phyloP scores from a whole-genome alignment of 352 stramenopile species.

The Phytopythium helicoides region DNA sequence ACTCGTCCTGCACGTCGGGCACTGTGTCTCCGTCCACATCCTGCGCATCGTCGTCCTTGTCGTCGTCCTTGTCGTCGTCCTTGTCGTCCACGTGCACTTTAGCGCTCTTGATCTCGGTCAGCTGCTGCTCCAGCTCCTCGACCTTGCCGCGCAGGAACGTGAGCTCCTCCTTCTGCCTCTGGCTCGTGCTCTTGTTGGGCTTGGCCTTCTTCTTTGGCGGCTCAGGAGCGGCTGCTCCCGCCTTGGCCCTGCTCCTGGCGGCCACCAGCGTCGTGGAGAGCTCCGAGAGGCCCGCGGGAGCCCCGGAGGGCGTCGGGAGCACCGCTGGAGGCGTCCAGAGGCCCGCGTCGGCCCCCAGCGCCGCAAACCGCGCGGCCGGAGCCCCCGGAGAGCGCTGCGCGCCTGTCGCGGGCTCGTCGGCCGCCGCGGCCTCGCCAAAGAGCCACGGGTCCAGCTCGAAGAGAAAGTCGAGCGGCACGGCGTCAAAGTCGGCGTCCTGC shows the following conservation, averaged over 20 bases:
- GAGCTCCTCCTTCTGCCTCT: slow-evolving; percentile 37
- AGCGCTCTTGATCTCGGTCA: slow-evolving; percentile 13
- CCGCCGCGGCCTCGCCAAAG: slow-evolving; percentile 1
- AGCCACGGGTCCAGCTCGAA: slow-evolving; percentile 31
- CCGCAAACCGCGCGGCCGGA: neutral
- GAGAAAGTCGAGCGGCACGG: slow-evolving; percentile 22
- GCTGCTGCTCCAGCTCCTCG: slow-evolving; percentile 18
- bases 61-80: neutral
- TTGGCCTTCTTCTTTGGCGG: slow-evolving; percentile 26
- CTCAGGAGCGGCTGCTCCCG: no score
- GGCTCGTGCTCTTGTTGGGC: slow-evolving; percentile 33
- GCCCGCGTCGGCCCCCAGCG: no score
- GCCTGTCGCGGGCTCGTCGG: slow-evolving; percentile 3
- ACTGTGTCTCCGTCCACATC: slow-evolving; percentile 3
- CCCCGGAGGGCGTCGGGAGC: no score
- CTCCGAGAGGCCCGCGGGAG: no score
- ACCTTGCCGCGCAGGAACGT: slow-evolving; percentile 24
- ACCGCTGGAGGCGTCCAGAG: no score
- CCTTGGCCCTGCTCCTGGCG: no score
- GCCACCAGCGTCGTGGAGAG: no score
- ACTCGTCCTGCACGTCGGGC: slow-evolving; percentile 3
- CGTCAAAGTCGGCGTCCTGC: slow-evolving; percentile 3
- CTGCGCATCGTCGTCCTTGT: neutral
- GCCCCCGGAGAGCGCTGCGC: slow-evolving; percentile 1
- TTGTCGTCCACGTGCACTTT: neutral